Evolutionary conservation across 2,329 filamentous ascomycete genomes (phyloP).

Genomic region (Sclerotinia spermophila): DNA sequence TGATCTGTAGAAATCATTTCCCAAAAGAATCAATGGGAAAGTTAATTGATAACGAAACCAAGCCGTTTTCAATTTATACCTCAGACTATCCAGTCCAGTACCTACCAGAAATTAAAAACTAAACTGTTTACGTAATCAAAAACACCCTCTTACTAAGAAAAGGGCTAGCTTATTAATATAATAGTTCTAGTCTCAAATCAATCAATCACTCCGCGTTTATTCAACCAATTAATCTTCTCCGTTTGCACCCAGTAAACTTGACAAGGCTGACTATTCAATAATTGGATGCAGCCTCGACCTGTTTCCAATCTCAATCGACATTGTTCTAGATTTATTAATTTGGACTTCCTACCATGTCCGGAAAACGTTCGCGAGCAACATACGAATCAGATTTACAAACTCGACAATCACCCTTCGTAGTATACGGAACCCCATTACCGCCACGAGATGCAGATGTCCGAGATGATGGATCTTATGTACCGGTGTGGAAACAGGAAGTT

Average conservation of each 20-base stretch:
- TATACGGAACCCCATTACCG: slow-evolving; percentile 83
- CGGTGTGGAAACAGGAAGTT: slow-evolving; percentile 98
- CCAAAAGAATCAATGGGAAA: background rate
- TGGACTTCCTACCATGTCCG: slow-evolving; percentile 55
- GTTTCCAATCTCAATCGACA: slow-evolving; percentile 1
- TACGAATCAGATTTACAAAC: slow-evolving; percentile 72
- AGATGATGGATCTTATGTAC: slow-evolving; percentile 89
- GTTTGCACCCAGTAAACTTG: background rate
- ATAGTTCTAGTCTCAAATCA: background rate
- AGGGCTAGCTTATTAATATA: background rate
- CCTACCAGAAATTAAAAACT: background rate
- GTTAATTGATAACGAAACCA: background rate
- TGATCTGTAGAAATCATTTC: background rate
- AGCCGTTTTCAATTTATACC: background rate
- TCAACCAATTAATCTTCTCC: background rate
- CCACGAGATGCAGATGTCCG: slow-evolving; percentile 69
- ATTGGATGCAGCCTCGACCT: slow-evolving; percentile 9
- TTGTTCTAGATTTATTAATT: slow-evolving; percentile 2
- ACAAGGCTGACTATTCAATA: slow-evolving; percentile 12
- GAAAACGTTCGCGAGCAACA: slow-evolving; percentile 72
- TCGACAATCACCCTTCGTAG: slow-evolving; percentile 67
- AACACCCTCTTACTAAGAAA: background rate
- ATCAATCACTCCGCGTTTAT: background rate
- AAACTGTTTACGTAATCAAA: background rate
- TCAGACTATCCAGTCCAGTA: background rate